Base-by-base conservation (phyloP, 1,139 yeast genomes). In the Nadsonia starkeyi-henricii region DNA sequence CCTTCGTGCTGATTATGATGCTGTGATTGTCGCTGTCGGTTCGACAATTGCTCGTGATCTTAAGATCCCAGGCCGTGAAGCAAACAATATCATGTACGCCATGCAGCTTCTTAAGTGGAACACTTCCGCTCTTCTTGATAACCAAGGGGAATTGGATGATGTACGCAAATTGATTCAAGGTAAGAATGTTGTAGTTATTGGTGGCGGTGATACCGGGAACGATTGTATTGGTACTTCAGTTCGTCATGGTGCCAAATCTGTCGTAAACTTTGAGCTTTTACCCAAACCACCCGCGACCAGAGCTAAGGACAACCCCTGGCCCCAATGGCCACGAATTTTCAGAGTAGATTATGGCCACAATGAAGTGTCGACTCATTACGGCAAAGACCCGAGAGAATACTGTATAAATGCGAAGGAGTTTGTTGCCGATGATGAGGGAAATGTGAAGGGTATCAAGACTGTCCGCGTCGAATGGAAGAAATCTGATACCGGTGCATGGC, bases 141-240 rank as follows among this genome's bases (percentile, higher is more conserved):
- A 33, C 39, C 39, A 33, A n/a, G 81, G 81, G 55, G 78, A 85
- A 59, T 74, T 89, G 63, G 94, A 80, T 53, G 85, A 81, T 52
- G 81, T 89, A 51, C 78, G 83, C 57, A 70, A 75, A 56, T 74
- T 77, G 54, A 69, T 91, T 53, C 79, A 75, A 54, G 97, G 94
- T 57, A 91, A 89, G 73, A 74, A 85, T 57, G 97, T 91, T 51
- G 80, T 91, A 62, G 97, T 91, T 51, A 89, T 91, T 72, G 98
- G 98, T 62, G 98, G 98, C 72, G 98, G 98, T 77, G 98, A 91
- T 67, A 91, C 98, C 44, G 98, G 98, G 78, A 91, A 91, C 64
- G 98, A 91, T 73, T 91, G 97, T 77, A 77, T 91, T 63, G 98
- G 97, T 69, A 91, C 98, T 41, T 79, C 96, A 30, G 91, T 94